Evolutionary conservation across 257 asterid genomes (phyloP), one percentile per base, ranked within the genome.

Genomic region (Rehmannia glutinosa): DNA sequence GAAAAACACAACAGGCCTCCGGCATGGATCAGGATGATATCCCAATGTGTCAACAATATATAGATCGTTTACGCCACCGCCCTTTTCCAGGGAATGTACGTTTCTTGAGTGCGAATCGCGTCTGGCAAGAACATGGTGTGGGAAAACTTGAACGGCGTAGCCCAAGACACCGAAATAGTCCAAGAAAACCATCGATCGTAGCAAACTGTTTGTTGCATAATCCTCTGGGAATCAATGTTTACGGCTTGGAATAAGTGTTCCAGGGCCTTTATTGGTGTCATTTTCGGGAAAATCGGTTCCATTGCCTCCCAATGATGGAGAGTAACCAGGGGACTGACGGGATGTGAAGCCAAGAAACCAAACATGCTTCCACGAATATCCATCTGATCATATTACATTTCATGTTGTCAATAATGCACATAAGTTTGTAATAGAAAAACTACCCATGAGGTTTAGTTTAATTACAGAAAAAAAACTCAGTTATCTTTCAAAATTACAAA

Each of bases 161-260:
- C 96, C 97, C 98, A 92, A 0, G 98, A 89, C 12, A 87, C 78
- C 0, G 97, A 92, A 38, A 92, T 56, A 0, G 97, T 86, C 97
- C 92, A 87, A 10, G 89, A 87, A 59, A 81, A 84, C 95, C 84
- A 80, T 47, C 77, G 63, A 28, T 89, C 95, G 1, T 87, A 92
- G 82, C 98, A 92, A 1, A 92, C 88, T 0, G 95, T 81, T 54
- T 92, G 96, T 41, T 87, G 97, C 80, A 89, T n/a, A 2, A 81
- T 49, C 57, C 98, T 75, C 60, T 75, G 89, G 0, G 97, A 83
- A 69, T 91, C 98, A 4, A 79, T 25, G 8, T 7, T 64, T 50
- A 73, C 75, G 3, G 95, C 92, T 65, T 61, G 50, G 27, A 81
- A 80, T 20, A 92, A 41, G 73, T 84, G 96, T 27, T 73, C 74